A percentile compares a stretch with the other conserved stretches of the same genome.
phyloP scores from a whole-genome alignment of 768 basidiomycete species.

The Auricularia heimuer region DNA sequence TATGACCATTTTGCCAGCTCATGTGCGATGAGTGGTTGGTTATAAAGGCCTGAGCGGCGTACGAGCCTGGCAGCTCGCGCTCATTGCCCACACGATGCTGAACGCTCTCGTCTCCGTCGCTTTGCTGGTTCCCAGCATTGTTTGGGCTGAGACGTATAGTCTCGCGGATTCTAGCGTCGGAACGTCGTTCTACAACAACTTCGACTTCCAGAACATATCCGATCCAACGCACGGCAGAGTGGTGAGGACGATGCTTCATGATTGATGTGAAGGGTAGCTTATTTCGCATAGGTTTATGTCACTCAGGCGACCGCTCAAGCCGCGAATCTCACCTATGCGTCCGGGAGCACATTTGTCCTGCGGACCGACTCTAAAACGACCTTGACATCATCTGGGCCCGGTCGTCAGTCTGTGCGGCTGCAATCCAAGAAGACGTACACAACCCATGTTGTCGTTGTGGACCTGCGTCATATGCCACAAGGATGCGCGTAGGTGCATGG shows the following conservation, averaged over 20 bases:
- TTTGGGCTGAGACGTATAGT: neutral
- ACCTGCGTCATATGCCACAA: constrained; percentile 50
- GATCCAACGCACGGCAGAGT: constrained; percentile 64
- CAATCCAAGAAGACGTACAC: constrained; percentile 42
- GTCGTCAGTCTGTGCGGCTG: constrained; percentile 50
- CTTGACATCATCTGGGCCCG: constrained; percentile 39
- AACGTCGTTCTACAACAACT: constrained; percentile 39
- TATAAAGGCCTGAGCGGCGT: too few relatives aligned
- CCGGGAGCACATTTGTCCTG: constrained; percentile 42
- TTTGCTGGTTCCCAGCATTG: neutral
- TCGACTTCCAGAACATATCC: constrained; percentile 36
- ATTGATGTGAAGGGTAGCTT: too few relatives aligned
- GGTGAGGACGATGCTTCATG: constrained; percentile 19
- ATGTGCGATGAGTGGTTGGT: too few relatives aligned
- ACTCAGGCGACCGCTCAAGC: constrained; percentile 36
- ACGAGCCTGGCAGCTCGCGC: too few relatives aligned
- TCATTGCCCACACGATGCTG: too few relatives aligned
- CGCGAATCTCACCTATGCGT: constrained; percentile 48
- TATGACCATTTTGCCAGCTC: too few relatives aligned
- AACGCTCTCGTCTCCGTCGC: too few relatives aligned
- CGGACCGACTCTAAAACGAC: constrained; percentile 43
- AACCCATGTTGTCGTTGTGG: constrained; percentile 45
- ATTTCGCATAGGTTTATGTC: neutral
- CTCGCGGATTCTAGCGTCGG: constrained; percentile 36
- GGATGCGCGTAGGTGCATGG: constrained; percentile 38